A percentile compares a stretch with the other conserved stretches of the same genome.
Evolutionary conservation across 1,284 basidiomycete species (phyloP).

Genomic region (Ganoderma lingzhi): DNA sequence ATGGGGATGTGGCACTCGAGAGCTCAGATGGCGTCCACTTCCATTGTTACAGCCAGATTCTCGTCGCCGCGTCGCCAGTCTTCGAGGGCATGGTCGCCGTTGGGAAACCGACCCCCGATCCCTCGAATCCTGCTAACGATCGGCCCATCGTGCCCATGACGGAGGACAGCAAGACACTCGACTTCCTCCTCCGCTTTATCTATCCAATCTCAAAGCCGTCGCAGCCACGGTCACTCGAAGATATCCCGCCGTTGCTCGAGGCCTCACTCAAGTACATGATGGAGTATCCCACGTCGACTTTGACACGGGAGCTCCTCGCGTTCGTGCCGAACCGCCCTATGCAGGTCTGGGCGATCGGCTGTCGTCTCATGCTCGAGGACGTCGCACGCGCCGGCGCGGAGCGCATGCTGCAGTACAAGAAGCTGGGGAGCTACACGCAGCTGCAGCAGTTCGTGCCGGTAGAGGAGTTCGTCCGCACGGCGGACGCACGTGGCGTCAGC

Average conservation of each 20-base stretch:
- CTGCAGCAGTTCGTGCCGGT: constrained; percentile 18
- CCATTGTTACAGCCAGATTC: constrained; percentile 30
- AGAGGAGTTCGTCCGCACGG: constrained; percentile 1
- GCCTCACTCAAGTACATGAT: constrained; percentile 33
- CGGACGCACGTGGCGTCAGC: constrained; percentile 21
- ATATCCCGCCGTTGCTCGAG: constrained; percentile 18
- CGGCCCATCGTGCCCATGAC: constrained; percentile 3
- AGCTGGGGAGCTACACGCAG: constrained; percentile 16
- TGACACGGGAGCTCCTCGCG: constrained; percentile 18
- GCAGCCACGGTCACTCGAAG: constrained; percentile 3
- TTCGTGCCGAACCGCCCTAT: constrained; percentile 17
- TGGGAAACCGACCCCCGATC: background rate
- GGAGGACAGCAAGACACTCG: constrained; percentile 13
- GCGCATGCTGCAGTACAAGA: constrained; percentile 6
- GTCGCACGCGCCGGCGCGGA: constrained; percentile 18
- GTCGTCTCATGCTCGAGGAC: constrained; percentile 22
- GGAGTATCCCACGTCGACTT: constrained; percentile 19
- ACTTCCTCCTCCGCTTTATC: background rate
- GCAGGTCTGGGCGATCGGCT: constrained; percentile 30
- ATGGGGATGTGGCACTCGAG: constrained; percentile 19
- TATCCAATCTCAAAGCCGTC: constrained; percentile 12
- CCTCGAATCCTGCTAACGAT: background rate
- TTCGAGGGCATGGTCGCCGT: constrained; percentile 28
- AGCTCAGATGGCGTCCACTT: constrained; percentile 23
- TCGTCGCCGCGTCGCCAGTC: constrained; percentile 31